phyloP scores from a whole-genome alignment of 441 rosid species.

The California macrophylla region DNA sequence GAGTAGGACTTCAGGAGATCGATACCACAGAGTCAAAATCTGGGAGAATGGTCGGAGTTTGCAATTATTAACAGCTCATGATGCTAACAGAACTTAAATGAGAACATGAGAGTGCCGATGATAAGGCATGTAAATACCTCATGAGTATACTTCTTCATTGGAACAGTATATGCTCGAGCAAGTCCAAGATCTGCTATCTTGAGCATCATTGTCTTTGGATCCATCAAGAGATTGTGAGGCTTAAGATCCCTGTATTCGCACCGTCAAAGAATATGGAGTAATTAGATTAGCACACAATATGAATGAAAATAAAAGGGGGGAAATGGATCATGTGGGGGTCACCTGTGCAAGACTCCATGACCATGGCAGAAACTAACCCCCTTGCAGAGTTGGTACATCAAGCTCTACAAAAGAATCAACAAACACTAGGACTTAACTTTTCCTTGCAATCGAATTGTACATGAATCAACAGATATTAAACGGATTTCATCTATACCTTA shows the following conservation, averaged over 20 bases:
- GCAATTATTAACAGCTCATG: neutral
- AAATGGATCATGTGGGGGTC: neutral
- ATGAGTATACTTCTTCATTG: constrained; percentile 86
- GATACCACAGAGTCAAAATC: constrained; percentile 92
- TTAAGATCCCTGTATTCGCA: constrained; percentile 62
- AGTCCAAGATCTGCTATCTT: constrained; percentile 95
- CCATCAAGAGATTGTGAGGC: constrained; percentile 93
- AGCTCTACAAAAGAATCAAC: constrained; percentile 36
- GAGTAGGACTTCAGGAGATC: constrained; percentile 92
- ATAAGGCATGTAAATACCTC: constrained; percentile 45
- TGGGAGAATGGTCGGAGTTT: constrained; percentile 20
- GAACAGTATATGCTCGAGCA: constrained; percentile 80
- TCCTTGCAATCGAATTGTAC: no score
- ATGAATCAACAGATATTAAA: neutral
- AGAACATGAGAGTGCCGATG: neutral
- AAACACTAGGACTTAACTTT: neutral
- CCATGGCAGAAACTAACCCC: constrained; percentile 96
- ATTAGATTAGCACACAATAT: neutral
- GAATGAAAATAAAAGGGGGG: neutral
- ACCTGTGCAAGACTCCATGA: constrained; percentile 93
- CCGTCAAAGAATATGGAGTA: neutral
- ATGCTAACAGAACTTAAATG: neutral
- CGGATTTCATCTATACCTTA: constrained; percentile 35
- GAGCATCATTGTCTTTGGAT: constrained; percentile 58
- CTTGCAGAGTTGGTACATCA: constrained; percentile 95